Evolutionary conservation across 2,329 filamentous ascomycete species (phyloP).

Genomic region (Fusarium caatingaense): DNA sequence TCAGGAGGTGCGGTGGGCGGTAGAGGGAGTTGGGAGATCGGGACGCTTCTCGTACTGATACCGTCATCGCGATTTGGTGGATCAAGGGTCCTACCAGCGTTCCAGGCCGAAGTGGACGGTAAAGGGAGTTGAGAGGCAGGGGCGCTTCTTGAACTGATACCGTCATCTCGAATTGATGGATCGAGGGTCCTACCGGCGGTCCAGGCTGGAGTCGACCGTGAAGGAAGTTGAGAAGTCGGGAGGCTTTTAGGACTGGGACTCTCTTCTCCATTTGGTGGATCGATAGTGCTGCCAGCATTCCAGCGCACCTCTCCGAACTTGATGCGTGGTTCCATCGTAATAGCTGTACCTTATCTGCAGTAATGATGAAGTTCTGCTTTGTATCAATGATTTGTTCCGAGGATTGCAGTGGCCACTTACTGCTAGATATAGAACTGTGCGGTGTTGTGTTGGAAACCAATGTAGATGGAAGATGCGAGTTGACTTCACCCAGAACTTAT

Average conservation of each 20-base stretch:
- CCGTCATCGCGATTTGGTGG: too few relatives aligned
- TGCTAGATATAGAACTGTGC: neutral
- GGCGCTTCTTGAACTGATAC: neutral
- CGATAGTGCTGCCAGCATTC: neutral
- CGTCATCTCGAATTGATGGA: neutral
- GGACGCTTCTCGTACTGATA: too few relatives aligned
- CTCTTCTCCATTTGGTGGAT: neutral
- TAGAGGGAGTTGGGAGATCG: neutral
- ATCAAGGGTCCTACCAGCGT: too few relatives aligned
- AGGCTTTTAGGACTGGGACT: neutral
- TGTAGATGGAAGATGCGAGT: neutral
- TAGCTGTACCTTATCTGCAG: neutral
- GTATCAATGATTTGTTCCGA: neutral
- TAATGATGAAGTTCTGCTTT: neutral
- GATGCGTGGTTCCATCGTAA: neutral
- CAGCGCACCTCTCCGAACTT: neutral
- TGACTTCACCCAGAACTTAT: neutral
- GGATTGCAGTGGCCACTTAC: neutral
- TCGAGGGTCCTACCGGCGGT: neutral
- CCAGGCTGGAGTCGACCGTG: neutral
- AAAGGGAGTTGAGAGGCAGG: too few relatives aligned
- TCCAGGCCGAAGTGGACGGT: too few relatives aligned
- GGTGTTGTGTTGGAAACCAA: neutral
- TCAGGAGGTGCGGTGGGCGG: too few relatives aligned
- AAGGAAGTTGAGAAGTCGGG: neutral